Base-by-base conservation (phyloP, 495 filamentous ascomycete species). In the Xylaria curta region DNA sequence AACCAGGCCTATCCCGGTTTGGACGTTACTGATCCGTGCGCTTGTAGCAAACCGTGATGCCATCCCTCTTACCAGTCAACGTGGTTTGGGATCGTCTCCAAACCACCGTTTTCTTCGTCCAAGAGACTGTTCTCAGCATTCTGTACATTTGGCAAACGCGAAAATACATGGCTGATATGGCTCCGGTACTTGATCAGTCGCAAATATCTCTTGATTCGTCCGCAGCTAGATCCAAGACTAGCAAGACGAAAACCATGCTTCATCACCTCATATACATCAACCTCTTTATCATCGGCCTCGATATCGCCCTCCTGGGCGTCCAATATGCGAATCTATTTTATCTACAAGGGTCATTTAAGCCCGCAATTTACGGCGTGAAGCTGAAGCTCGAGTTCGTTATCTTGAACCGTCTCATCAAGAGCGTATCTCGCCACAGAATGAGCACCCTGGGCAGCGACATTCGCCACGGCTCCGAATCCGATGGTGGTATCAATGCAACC, bases 381-480 rank as follows among this genome's bases (percentile, higher is more conserved):
- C 76, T 88, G 40, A 87, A 85, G 60, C 77, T 89, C 17, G 87
- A 89, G 76, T 88, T 87, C 66, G 82, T 82, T 19, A 83, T 88
- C 31, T 77, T 89, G 1, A 86, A 86, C 19, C 83, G 82, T 33
- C 74, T 88, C 47, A 62, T 72, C 44, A 72, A 74, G 62, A 74
- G 75, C 28, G 72, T 76, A n/a, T 71, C 69, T 2, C 17, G 61
- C 26, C 61, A 51, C 26, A 71, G 47, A 6, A 42, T 66, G 28
- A 71, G 38, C 53, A 60, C 51, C 13, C 17, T 71, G 2, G 33
- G 40, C 61, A 71, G 69, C 31, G 69, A 71, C 24, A n/a, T 71
- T 40, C 69, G 69, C 26, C 51, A 46, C 60, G 62, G 51, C 21
- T 59, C 69, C 9, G 62, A 21, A 44, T 64, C 69, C 49, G 69